Evolutionary conservation across 208 protist species (phyloP), one percentile per base, ranked within the genome.

Genomic region (Trypanosoma mega): DNA sequence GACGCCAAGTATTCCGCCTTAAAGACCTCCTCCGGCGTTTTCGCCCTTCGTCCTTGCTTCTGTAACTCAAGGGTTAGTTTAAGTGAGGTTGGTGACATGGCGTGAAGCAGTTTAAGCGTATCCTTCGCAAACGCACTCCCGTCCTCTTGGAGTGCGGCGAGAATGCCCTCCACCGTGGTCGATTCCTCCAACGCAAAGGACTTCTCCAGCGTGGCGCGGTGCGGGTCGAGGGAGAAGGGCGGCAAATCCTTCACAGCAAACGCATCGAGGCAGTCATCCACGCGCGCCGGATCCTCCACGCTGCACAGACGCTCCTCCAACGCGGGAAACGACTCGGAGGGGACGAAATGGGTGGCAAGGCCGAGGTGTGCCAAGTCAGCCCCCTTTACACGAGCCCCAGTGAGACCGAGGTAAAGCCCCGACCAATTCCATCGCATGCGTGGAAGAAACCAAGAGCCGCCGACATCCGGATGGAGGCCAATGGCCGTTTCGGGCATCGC

Each of bases 401-500:
- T 90, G 33, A 96, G 75, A 14, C 65, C 83, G 63, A 95, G 75
- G 54, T 86, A 96, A 16, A 89, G 60, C 2, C 88, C 91, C 29
- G 94, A 30, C 0, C 72, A 75, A 31, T 54, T 46, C 9, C 65
- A 36, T 18, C 64, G 29, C 36, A 93, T 26, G 6, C 84, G 70
- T 16, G 80, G 78, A 24, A 96, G 61, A 54, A 91, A 86, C 65
- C 74, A 92, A 2, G 77, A 79, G 7, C 66, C 83, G 27, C 81
- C 85, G 27, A 93, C 81, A 58, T 96, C 87, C n/a, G 80, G 83
- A 41, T 88, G 74, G 31, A 93, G 69, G 9, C 88, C 91, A 65
- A 96, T 92, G 9, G 59, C 65, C 18, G 80, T 85, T 64, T 96
- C 91, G 9, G 91, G 88, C 88, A 95, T 93, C 18, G 85, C 87